phyloP scores from a whole-genome alignment of 129 eudicot genomes.

The Escallonia herrerae region DNA sequence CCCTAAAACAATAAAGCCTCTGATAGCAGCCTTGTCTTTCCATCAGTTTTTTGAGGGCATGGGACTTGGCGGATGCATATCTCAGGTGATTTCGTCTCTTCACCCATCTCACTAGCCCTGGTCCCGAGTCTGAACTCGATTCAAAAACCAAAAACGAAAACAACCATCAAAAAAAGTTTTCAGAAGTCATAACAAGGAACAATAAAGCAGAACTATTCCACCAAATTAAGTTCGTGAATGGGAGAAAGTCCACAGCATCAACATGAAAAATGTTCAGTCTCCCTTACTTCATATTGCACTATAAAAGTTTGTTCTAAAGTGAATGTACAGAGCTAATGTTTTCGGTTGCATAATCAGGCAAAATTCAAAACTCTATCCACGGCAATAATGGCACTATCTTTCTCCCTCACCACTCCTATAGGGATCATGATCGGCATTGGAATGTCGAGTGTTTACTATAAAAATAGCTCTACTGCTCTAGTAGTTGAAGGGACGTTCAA shows the following conservation, averaged over 20 bases:
- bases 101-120: too few species aligned
- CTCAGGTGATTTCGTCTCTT: constrained; percentile 43
- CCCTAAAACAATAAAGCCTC: constrained; percentile 51
- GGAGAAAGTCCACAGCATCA: too few species aligned
- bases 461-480: constrained; percentile 49
- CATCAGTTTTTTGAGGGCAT: constrained; percentile 87
- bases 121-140: too few species aligned
- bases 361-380: constrained; percentile 48
- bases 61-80: constrained; percentile 85
- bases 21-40: constrained; percentile 64
- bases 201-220: too few species aligned
- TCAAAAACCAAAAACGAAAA: too few species aligned
- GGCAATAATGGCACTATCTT: constrained; percentile 51
- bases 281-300: too few species aligned
- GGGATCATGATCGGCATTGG: constrained; percentile 72
- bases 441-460: constrained; percentile 41
- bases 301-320: not conserved
- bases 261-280: too few species aligned
- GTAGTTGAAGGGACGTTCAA: constrained; percentile 58
- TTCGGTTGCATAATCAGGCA: constrained; percentile 32
- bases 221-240: too few species aligned
- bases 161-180: too few species aligned
- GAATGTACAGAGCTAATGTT: not conserved
- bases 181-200: too few species aligned
- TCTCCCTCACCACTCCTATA: constrained; percentile 63